A percentile compares a stretch with the other conserved stretches of the same genome.
These are phyloP conservation scores for Penicillium janthinellum DNA, from an alignment of 2,329 filamentous ascomycete genomes.

Conservation along the genomic window DNA sequence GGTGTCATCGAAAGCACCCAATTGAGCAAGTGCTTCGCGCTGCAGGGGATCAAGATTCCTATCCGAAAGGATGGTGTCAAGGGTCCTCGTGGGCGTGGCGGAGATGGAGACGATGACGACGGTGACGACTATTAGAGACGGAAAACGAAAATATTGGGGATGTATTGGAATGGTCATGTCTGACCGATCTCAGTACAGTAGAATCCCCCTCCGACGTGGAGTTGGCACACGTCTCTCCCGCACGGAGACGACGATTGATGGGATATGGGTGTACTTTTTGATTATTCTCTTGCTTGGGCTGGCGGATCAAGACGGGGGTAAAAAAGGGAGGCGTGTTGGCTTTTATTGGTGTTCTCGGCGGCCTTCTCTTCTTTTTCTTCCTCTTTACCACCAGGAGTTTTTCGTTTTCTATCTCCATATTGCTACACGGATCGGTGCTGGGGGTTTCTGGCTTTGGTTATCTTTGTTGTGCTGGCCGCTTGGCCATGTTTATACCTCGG, in stretches of 20 bases:
- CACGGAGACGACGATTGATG: conserved; percentile 10
- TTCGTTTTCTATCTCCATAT: conserved; percentile 25
- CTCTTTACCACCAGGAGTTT: not conserved
- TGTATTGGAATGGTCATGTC: not conserved
- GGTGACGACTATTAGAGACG: conserved; percentile 34
- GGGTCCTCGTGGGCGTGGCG: conserved; percentile 39
- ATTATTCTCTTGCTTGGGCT: conserved; percentile 19
- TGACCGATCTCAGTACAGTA: conserved; percentile 1
- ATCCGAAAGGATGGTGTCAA: conserved; percentile 81
- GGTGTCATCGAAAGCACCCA: conserved; percentile 93
- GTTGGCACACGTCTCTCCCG: conserved; percentile 2
- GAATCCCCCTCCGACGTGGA: not conserved
- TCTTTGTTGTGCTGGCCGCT: conserved; percentile 10
- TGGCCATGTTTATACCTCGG: conserved; percentile 24
- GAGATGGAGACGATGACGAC: conserved; percentile 37
- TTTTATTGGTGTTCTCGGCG: conserved; percentile 32
- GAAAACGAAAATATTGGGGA: not conserved
- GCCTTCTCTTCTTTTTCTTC: conserved; percentile 14
- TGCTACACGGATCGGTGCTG: conserved; percentile 34
- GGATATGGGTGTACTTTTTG: conserved; percentile 5
- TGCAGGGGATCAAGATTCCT: conserved; percentile 94
- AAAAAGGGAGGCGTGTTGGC: conserved; percentile 28
- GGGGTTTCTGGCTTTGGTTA: conserved; percentile 10
- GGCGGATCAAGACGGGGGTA: conserved; percentile 23
- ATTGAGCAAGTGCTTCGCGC: conserved; percentile 88